These are phyloP conservation scores for Alternaria hordeiaustralica DNA, from an alignment of 2,329 filamentous ascomycete species.

Conservation along the genomic window DNA sequence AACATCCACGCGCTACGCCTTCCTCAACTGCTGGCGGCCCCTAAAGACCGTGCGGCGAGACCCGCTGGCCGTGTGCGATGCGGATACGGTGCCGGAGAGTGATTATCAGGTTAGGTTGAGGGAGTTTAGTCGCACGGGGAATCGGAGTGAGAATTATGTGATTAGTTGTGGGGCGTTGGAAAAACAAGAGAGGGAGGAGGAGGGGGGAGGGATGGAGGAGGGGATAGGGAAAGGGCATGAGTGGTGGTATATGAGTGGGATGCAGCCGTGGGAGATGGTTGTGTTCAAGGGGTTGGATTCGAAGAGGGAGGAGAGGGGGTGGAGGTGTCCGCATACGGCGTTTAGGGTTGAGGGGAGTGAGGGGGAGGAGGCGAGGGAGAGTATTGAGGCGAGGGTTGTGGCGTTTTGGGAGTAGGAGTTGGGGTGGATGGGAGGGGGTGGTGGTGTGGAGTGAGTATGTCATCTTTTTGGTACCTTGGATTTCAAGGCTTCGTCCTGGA, in stretches of 20 bases:
- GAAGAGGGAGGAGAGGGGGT: conserved; percentile 19
- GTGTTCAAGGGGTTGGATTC: conserved; percentile 38
- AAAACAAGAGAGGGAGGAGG: rapidly evolving
- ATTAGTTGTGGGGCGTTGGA: conserved; percentile 15
- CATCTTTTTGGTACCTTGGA: background rate
- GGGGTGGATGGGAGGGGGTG: no score
- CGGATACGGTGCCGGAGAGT: conserved; percentile 19
- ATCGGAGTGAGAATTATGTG: conserved; percentile 24
- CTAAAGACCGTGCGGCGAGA: conserved; percentile 29
- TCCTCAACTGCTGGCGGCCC: conserved; percentile 42
- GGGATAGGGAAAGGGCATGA: conserved; percentile 17
- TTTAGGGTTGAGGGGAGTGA: conserved; percentile 24
- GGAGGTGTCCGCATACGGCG: conserved; percentile 37
- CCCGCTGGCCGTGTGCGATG: conserved; percentile 35
- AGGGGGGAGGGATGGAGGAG: background rate
- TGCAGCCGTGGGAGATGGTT: conserved; percentile 29
- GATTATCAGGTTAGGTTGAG: conserved; percentile 26
- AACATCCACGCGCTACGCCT: conserved; percentile 26
- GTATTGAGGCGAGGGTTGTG: conserved; percentile 33
- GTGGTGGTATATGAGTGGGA: conserved; percentile 39
- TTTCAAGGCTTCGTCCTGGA: background rate
- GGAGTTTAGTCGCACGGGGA: conserved; percentile 24
- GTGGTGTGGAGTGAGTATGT: background rate
- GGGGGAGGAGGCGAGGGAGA: conserved; percentile 26
- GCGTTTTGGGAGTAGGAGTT: conserved; percentile 22